Base-by-base conservation (phyloP, 2,329 filamentous ascomycete genomes). In the Venturia oleaginea region DNA sequence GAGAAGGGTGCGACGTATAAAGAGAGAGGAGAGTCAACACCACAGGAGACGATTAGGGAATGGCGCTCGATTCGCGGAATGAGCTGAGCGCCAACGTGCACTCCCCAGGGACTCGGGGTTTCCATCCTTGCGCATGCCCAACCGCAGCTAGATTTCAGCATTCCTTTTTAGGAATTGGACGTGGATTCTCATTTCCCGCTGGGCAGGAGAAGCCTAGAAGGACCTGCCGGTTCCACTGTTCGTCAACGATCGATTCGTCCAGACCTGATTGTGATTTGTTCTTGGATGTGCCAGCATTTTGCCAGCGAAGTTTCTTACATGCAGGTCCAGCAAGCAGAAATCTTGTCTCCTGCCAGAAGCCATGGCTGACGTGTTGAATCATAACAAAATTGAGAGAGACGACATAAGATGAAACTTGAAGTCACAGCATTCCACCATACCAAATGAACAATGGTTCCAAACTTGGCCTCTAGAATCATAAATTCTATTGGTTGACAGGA, bases 101-200 rank as follows among this genome's bases (percentile, higher is more conserved):
- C 48, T n/a, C n/a, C n/a, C n/a, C n/a, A n/a, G n/a, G n/a, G n/a
- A n/a, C n/a, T 32, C 27, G 51, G 51, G 51, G 30, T 19, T 57
- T 57, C 27, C 51, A 57, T 30, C 51, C 51, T 57, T 57, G 30
- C 24, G 30, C 51, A 7, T 57, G 27, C 27, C 27, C 51, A 57
- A 34, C 51, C 51, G 51, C 30, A 34, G 51, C 51, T 57, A 57
- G 51, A 57, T 17, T 19, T 34, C 30, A 57, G 51, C 51, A 57
- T 32, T 34, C 8, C 51, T 57, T 57, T 57, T 34, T 34, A 13
- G 51, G 51, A 27, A 7, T 57, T n/a, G 51, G 22, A 8, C 51
- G 27, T 57, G 27, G 27, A 34, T 27, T 57, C 27, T 57, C 27
- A 57, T 57, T 34, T 57, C 51, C 51, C 27, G 27, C 51, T 57